Evolutionary conservation across 768 basidiomycete genomes (phyloP), one percentile per base, ranked within the genome.

Genomic region (Chalciporus piperatus): DNA sequence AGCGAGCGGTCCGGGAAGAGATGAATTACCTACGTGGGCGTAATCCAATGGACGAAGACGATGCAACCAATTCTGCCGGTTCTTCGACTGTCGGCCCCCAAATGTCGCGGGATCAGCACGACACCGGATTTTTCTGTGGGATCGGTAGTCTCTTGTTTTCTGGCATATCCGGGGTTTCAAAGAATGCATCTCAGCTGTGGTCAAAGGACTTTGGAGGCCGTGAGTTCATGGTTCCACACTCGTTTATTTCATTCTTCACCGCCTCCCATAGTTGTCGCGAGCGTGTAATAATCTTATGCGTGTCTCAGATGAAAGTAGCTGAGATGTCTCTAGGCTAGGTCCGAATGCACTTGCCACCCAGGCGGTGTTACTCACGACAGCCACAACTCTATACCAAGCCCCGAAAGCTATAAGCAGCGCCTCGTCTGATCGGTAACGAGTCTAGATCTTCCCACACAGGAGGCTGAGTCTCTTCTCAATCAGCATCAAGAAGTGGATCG

Each of bases 151-250:
- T 67, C 3, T 32, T 61, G 2, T 42, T 51, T 23, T 51, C 62
- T 8, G 65, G 65, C 14, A 7, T 56, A 28, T 53, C 54, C 3
- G 59, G 65, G 1, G 38, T 67, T 52, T 47, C 13, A 2, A 59
- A 66, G 52, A 65, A 42, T n/a, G 65, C 59, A 19, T 59, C 64
- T 23, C 59, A 67, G 37, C 50, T 67, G 16, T 65, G 64, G 59
- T 64, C 62, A n/a, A 67, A 65, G 44, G 65, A 65, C 42, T 55
- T 65, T 16, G 58, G 60, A 47, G 65, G 60, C 47, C 56, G 64
- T 30, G 30, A 58, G 60, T 48, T 19, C 28, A 38, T 41, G 2
- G 25, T 17, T 54, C 16, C 32, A n/a, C 5, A 11, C 4, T 20
- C 32, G 14, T 13, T 17, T 17, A 19, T 10, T 48, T 50, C 27